Percentiles rank a stretch among this genome's conserved stretches.
These are phyloP conservation scores for Thelonectria discophora DNA, from an alignment of 2,329 filamentous ascomycete genomes.

Conservation along the genomic window DNA sequence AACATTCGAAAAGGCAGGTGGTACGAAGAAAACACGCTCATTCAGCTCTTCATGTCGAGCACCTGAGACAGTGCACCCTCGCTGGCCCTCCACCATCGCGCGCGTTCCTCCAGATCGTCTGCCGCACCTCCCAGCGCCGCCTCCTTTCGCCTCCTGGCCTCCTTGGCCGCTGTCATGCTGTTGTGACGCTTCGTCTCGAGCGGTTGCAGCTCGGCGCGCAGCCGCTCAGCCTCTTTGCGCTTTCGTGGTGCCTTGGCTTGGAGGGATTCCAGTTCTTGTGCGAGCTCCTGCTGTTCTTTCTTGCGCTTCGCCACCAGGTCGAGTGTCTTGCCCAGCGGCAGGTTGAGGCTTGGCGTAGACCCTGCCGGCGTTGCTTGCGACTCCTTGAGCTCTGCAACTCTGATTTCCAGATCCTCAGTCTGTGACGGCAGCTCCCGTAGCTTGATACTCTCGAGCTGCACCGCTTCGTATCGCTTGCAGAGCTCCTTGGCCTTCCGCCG, in stretches of 20 bases:
- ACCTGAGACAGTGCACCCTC: constrained; percentile 70
- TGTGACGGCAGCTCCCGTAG: constrained; percentile 62
- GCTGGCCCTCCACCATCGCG: constrained; percentile 77
- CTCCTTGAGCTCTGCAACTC: constrained; percentile 56
- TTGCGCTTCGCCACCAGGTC: constrained; percentile 62
- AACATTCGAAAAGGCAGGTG: not conserved
- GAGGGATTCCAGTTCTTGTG: constrained; percentile 70
- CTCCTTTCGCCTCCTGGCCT: constrained; percentile 75
- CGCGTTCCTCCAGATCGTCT: constrained; percentile 79
- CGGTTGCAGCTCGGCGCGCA: constrained; percentile 73
- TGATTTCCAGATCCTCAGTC: constrained; percentile 58
- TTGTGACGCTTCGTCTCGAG: constrained; percentile 73
- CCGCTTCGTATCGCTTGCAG: constrained; percentile 60
- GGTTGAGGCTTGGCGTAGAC: constrained; percentile 56
- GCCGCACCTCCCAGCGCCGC: constrained; percentile 70
- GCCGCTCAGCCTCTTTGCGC: constrained; percentile 70
- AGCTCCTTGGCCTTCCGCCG: constrained; percentile 71
- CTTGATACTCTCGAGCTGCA: constrained; percentile 58
- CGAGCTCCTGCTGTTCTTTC: constrained; percentile 63
- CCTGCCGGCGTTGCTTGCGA: constrained; percentile 47
- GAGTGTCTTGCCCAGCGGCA: constrained; percentile 67
- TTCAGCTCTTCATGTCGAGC: constrained; percentile 63
- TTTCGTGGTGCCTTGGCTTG: constrained; percentile 71
- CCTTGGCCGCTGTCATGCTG: constrained; percentile 72
- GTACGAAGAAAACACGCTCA: not conserved